Evolutionary conservation across 768 basidiomycete species (phyloP).

Genomic region (Mycena venus): DNA sequence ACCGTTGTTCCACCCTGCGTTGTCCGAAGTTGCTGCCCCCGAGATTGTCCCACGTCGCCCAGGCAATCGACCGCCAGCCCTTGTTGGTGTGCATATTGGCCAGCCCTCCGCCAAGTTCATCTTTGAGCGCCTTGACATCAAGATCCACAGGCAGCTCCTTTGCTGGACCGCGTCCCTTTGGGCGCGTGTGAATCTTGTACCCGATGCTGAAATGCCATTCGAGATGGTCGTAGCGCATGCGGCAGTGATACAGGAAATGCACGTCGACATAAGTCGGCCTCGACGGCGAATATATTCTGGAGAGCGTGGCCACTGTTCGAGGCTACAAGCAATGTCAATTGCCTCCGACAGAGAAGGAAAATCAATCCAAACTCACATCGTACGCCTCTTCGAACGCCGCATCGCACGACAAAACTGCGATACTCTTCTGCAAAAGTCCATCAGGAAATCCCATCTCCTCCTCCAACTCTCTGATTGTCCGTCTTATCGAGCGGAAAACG

Average conservation of each 20-base stretch:
- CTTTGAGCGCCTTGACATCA: background rate
- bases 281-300: conserved; percentile 9
- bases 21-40: conserved; percentile 6
- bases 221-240: conserved; percentile 4
- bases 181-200: conserved; percentile 9
- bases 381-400: conserved; percentile 2
- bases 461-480: conserved; percentile 4
- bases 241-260: conserved; percentile 12
- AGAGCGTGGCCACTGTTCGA: conserved; percentile 4
- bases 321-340: background rate
- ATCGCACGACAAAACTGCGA: background rate
- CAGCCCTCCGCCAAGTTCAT: background rate
- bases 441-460: background rate
- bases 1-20: conserved; percentile 6
- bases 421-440: conserved; percentile 11
- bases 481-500: conserved; percentile 5
- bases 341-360: background rate
- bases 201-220: conserved; percentile 17
- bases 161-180: background rate
- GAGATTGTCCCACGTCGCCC: conserved; percentile 23
- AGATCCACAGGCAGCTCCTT: conserved; percentile 8
- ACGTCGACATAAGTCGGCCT: conserved; percentile 8
- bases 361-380: background rate
- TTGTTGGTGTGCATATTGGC: conserved; percentile 16
- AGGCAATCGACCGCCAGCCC: conserved; percentile 19